These are phyloP conservation scores for Tolypocladium paradoxum DNA, from an alignment of 2,329 filamentous ascomycete species.

Conservation along the genomic window DNA sequence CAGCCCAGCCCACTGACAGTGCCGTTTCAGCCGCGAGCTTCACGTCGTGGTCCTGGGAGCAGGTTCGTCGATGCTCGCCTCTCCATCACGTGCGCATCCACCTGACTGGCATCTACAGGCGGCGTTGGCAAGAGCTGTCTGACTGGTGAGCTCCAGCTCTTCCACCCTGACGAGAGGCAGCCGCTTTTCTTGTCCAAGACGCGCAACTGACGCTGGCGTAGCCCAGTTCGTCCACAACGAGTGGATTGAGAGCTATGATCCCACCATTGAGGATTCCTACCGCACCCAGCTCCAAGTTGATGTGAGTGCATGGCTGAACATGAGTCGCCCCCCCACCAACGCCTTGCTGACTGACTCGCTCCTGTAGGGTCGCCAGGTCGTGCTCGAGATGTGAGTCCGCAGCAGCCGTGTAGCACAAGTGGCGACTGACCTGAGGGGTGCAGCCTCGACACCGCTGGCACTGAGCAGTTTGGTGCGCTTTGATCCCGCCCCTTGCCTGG, in stretches of 20 bases:
- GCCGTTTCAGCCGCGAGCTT: conserved; percentile 54
- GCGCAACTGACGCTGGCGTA: conserved; percentile 18
- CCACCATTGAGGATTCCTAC: conserved; percentile 70
- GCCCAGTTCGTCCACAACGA: conserved; percentile 91
- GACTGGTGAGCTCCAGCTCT: conserved; percentile 52
- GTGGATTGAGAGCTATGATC: conserved; percentile 83
- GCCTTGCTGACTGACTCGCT: conserved; percentile 17
- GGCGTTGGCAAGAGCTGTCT: conserved; percentile 89
- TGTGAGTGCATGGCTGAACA: conserved; percentile 42
- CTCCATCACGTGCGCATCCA: conserved; percentile 7
- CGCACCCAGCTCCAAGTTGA: conserved; percentile 70
- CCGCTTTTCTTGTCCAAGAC: neutral
- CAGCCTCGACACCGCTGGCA: conserved; percentile 80
- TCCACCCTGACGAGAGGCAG: neutral
- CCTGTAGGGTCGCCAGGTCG: conserved; percentile 68
- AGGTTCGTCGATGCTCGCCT: conserved; percentile 38
- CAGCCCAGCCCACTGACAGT: neutral
- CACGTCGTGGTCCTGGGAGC: conserved; percentile 75
- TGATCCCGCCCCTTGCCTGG: neutral
- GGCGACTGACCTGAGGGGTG: conserved; percentile 10
- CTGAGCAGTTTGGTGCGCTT: conserved; percentile 73
- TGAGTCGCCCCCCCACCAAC: neutral
- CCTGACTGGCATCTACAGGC: conserved; percentile 40
- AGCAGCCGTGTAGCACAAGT: neutral
- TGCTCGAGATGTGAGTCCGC: conserved; percentile 71